A percentile compares a stretch with the other conserved stretches of the same genome.
These are phyloP conservation scores for Candida qinlingensis DNA, from an alignment of 805 yeast species.

Conservation along the genomic window DNA sequence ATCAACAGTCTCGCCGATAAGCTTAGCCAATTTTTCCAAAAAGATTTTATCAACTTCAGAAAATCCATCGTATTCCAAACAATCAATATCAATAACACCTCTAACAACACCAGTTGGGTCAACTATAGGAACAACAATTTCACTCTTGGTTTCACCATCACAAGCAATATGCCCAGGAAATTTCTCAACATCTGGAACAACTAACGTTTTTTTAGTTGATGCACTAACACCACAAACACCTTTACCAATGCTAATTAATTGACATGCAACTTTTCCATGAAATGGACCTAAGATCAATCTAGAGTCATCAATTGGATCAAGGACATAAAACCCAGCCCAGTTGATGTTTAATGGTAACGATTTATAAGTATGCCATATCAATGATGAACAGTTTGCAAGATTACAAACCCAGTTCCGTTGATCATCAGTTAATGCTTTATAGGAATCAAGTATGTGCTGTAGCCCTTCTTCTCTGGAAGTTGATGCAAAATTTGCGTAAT, in stretches of 20 bases:
- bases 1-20: slow-evolving; percentile 49
- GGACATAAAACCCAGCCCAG: slow-evolving; percentile 91
- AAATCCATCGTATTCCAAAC: slow-evolving; percentile 61
- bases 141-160: slow-evolving; percentile 91
- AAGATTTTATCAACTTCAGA: slow-evolving; percentile 51
- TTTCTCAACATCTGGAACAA: slow-evolving; percentile 70
- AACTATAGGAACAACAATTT: slow-evolving; percentile 83
- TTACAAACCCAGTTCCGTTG: slow-evolving; percentile 87
- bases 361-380: slow-evolving; percentile 84
- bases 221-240: slow-evolving; percentile 97
- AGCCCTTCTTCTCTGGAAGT: slow-evolving; percentile 47
- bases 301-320: slow-evolving; percentile 25
- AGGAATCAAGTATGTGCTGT: slow-evolving; percentile 52
- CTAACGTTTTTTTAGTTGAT: slow-evolving; percentile 46
- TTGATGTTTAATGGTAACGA: slow-evolving; percentile 56
- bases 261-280: slow-evolving; percentile 97
- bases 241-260: slow-evolving; percentile 63
- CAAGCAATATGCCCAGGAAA: slow-evolving; percentile 96
- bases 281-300: slow-evolving; percentile 83
- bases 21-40: slow-evolving; percentile 53
- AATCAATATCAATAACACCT: slow-evolving; percentile 89
- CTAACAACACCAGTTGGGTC: slow-evolving; percentile 35
- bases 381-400: slow-evolving; percentile 77
- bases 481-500: slow-evolving; percentile 48
- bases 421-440: slow-evolving; percentile 56